Evolutionary conservation across 805 yeast genomes (phyloP).

Genomic region (Pichia gijzeniarum): DNA sequence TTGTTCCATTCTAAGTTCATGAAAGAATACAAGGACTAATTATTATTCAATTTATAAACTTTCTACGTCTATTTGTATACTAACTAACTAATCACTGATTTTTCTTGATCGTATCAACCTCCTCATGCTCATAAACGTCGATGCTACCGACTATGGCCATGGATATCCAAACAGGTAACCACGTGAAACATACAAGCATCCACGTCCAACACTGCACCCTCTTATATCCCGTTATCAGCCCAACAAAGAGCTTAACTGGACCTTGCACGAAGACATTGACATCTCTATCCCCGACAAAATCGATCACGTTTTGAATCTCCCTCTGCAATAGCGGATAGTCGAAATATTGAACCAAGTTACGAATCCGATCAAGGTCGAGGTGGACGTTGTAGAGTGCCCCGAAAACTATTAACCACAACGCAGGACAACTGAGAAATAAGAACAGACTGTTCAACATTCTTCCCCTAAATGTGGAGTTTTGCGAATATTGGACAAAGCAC

Average conservation of each 20-base stretch:
- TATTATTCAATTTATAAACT: constrained; percentile 1
- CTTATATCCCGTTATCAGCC: constrained; percentile 57
- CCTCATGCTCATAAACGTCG: constrained; percentile 17
- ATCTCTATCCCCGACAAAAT: constrained; percentile 14
- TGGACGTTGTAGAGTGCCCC: constrained; percentile 22
- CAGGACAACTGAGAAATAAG: constrained; percentile 29
- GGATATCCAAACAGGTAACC: constrained; percentile 77
- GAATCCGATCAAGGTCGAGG: constrained; percentile 25
- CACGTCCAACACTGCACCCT: constrained; percentile 82
- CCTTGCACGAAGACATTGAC: constrained; percentile 22
- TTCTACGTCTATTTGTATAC: neutral
- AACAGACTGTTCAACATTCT: constrained; percentile 19
- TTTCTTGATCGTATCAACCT: constrained; percentile 12
- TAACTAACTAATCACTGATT: neutral
- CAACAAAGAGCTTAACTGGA: constrained; percentile 38
- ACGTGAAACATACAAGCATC: constrained; percentile 63
- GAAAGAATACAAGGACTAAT: constrained; percentile 36
- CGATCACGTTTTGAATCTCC: constrained; percentile 16
- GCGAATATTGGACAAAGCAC: constrained; percentile 46
- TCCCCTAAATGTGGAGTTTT: constrained; percentile 1
- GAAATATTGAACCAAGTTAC: constrained; percentile 29
- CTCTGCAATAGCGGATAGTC: constrained; percentile 13
- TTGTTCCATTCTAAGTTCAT: constrained; percentile 73
- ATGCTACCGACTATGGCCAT: constrained; percentile 20
- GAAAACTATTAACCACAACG: constrained; percentile 21